Conservation (phyloP, 345 rosid genomes). For the Euclidium syriacum region DNA sequence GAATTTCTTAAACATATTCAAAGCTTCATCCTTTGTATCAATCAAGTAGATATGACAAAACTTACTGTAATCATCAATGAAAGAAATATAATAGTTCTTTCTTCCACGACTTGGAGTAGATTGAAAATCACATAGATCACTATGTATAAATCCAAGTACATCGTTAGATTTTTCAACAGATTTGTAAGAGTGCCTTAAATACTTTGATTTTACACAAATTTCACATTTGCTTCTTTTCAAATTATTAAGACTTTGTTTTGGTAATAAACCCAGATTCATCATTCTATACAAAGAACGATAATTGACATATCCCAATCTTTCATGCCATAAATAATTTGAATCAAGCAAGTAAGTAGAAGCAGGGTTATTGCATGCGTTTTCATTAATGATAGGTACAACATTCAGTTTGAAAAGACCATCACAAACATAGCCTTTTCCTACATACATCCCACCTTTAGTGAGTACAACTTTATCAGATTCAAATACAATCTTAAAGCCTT, state of each 20-base stretch:
- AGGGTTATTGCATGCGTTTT: neutral
- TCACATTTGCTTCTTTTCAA: neutral
- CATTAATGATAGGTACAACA: neutral
- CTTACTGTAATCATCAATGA: neutral
- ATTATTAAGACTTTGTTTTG: neutral
- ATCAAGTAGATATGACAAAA: neutral
- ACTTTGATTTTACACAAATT: neutral
- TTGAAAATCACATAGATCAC: neutral
- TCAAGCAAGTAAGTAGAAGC: neutral
- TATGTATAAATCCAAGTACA: neutral
- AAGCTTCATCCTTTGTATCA: neutral
- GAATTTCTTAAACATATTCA: neutral
- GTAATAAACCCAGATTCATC: neutral
- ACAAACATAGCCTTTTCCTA: neutral
- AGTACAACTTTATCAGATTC: neutral
- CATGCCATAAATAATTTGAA: neutral
- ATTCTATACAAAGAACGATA: neutral
- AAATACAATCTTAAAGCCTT: neutral
- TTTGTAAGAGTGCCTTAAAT: neutral
- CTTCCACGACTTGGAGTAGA: neutral
- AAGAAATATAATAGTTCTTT: neutral
- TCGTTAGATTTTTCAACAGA: neutral
- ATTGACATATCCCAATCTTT: neutral
- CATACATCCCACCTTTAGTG: constrained; percentile 3
- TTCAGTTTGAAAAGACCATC: neutral